These are phyloP conservation scores for Eutrema salsugineum DNA, from an alignment of 441 rosid species.

Conservation along the genomic window DNA sequence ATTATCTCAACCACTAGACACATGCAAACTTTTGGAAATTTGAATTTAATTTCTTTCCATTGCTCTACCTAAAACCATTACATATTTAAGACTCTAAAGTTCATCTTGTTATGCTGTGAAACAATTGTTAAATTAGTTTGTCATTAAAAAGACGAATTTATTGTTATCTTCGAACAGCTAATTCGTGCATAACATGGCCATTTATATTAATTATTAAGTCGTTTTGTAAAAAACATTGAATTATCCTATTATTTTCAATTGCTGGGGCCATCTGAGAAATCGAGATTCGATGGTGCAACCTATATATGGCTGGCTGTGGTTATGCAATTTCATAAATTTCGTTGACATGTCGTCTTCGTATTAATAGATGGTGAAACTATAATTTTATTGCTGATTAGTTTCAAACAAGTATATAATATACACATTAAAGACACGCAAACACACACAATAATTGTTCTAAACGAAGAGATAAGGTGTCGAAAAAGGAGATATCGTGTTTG, in stretches of 20 bases:
- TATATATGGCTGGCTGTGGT: background rate
- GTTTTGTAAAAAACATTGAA: background rate
- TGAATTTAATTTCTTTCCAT: background rate
- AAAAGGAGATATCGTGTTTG: conserved; percentile 20
- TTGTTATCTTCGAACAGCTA: background rate
- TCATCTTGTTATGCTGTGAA: background rate
- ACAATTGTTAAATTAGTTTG: background rate
- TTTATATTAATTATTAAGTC: background rate
- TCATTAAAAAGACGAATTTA: background rate
- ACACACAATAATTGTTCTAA: conserved; percentile 24
- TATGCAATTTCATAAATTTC: background rate
- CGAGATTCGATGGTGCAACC: conserved; percentile 15
- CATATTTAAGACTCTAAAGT: background rate
- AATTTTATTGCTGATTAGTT: background rate
- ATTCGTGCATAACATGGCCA: background rate
- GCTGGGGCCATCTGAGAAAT: background rate
- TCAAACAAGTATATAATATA: background rate
- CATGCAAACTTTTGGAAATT: background rate
- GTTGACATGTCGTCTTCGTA: conserved; percentile 21
- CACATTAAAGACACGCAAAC: conserved; percentile 20
- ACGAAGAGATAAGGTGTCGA: conserved; percentile 19
- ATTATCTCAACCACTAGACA: conserved; percentile 28
- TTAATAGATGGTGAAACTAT: background rate
- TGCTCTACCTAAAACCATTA: conserved; percentile 17
- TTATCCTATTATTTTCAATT: background rate